Base-by-base conservation (phyloP, 495 filamentous ascomycete genomes). In the Penicillium soppii region DNA sequence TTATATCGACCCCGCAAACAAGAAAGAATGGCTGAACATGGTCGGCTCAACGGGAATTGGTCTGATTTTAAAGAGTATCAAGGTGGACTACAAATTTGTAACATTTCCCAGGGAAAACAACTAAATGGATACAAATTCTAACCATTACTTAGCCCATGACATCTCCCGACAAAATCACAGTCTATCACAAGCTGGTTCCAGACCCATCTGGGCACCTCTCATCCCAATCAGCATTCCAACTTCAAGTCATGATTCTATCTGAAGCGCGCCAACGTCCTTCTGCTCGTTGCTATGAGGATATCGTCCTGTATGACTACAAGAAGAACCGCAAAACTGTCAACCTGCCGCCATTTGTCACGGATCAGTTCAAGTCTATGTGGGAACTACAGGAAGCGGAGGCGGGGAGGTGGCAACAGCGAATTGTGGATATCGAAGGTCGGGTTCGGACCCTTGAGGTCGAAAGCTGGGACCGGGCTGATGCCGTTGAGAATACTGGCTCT, bases 81-180 rank as follows among this genome's bases (percentile, higher is more conserved):
- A 82, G 59, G 79, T 86, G 4, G 89, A 96, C 58, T 98, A 87
- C 63, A 97, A 97, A 73, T 95, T 97, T 76, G 91, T 96, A 71
- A 4, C 81, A 75, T 37, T 27, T 9, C 38, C 33, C 41, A 38
- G 39, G 35, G 25, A 44, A 15, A 26, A 15, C 21, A 26, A 16
- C 5, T 44, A 7, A 21, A 8, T 21, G 9, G 20, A 23, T 17
- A 39, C 16, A 16, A 16, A 47, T 36, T 29, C 45, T 47, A 19
- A 50, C 29, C 23, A 6, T 5, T 7, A 15, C 29, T 13, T 54
- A 96, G 92, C 91, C 92, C 8, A 89, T 96, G 83, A 86, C 79
- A 42, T 95, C 82, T 59, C 92, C 92, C 1, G 92, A 97, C 71
- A 84, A 79, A 43, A 83, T 97, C 41, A 89, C 90, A 0, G 88